Evolutionary conservation across 345 rosid species (phyloP), one percentile per base, ranked within the genome.

Genomic region (Eucalyptus decipiens): DNA sequence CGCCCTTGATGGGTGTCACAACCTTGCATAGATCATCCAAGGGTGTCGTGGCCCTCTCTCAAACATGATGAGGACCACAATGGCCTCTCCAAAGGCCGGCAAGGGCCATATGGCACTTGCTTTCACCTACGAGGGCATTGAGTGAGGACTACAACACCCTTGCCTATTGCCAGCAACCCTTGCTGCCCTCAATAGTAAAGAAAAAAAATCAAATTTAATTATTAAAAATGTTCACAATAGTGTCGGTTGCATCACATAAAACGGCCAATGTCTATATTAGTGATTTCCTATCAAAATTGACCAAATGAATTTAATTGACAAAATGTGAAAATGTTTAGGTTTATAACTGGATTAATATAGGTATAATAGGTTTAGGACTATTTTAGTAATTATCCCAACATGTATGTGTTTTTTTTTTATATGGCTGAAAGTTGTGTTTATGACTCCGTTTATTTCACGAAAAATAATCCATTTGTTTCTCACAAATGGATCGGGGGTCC

Each of bases 1-100:
- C 1, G 2, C 28, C 28, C 6, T 24, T 2, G 1, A 6, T 56
- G 0, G 62, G 62, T 24, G 28, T 56, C 12, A 24, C 28, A 0
- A 1, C 62, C 60, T 52, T 8, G 4, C 56, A 7, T 1, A 52
- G 1, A 52, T 19, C 56, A 52, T 52, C 10, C 24, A 52, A 18
- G 9, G 62, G 30, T 1, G 4, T 56, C 28, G 1, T 1, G 0
- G 12, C 62, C 62, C 62, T 56, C 0, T 0, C 62, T 56, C 62
- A 56, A 56, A 56, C 62, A 3, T 2, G 0, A 9, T 21, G 28
- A 56, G 28, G 62, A 7, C 62, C 62, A 23, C 11, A 1, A 56
- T 56, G 28, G 28, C 62, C 3, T 56, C 30, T 24, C 62, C 6
- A 0, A 56, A 56, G 62, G 62, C 3, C 6, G 3, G 6, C 28